Base-by-base conservation (phyloP, 306 rosid species). In the Citrullus amarus region DNA sequence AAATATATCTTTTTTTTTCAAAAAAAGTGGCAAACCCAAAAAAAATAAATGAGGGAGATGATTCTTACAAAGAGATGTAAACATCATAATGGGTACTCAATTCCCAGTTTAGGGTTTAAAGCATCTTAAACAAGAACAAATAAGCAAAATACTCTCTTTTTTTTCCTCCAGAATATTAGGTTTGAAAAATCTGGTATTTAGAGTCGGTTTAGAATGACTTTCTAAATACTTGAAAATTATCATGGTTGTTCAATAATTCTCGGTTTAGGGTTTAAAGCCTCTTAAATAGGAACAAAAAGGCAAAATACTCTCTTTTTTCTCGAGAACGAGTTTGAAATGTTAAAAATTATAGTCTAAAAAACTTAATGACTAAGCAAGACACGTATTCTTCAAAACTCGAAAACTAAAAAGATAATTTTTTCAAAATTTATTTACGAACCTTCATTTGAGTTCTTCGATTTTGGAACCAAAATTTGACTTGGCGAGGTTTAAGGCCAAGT, bases 381-480 rank as follows among this genome's bases (percentile, higher is more conserved):
- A 48, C 5, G 13, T 4, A 4, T 48, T 12, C 54, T 12, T 48
- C 54, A 12, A 48, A 48, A 12, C 17, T 48, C 17, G 6, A 13
- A 12, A 48, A 48, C 17, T 48, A 13, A 48, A 48, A 48, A 48
- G 54, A 16, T 48, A 12, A 12, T 4, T 48, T 48, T 43, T 44
- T 43, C 48, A 7, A 7, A 44, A 56, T n/a, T 18, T 57, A 56
- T 56, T 38, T 75, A 53, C 66, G 56, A 69, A 91, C 97, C 97
- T 95, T 95, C 97, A 92, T 91, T 79, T 92, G 97, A 53, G 98
- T 95, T 80, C 98, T 87, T 6, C 98, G 93, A 85, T 95, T 95
- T 84, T 95, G 98, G 80, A 95, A 92, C 98, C 98, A 95, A 82
- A 95, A 95, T 86, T 95, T 95, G 59, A 95, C 98, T 83, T 95